Evolutionary conservation across 1,284 basidiomycete species (phyloP).

Genomic region (Ganoderma meredithae): DNA sequence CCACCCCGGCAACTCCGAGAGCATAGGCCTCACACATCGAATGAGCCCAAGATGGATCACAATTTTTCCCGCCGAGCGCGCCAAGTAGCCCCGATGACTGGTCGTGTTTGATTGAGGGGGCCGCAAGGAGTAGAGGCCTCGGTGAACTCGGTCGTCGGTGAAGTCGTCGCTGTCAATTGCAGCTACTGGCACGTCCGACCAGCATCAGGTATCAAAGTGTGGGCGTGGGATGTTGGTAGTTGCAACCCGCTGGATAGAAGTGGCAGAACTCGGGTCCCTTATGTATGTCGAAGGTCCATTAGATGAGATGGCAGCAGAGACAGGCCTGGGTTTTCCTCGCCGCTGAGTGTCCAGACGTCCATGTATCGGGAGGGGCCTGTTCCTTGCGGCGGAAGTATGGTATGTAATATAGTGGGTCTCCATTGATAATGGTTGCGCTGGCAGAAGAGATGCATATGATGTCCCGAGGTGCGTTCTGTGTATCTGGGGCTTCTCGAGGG

Average conservation of each 20-base stretch:
- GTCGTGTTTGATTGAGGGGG: not conserved
- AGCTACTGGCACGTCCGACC: not conserved
- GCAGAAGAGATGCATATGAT: too few species aligned
- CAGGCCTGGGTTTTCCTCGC: too few species aligned
- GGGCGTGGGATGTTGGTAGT: not conserved
- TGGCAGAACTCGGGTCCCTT: not conserved
- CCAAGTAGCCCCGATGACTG: not conserved
- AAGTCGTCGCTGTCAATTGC: not conserved
- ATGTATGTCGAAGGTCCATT: not conserved
- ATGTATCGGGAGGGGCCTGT: too few species aligned
- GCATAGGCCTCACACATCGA: not conserved
- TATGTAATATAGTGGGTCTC: too few species aligned
- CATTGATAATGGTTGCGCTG: too few species aligned
- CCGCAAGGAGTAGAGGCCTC: not conserved
- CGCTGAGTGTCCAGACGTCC: too few species aligned
- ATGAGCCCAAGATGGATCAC: not conserved
- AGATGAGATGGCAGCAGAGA: not conserved
- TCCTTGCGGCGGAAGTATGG: too few species aligned
- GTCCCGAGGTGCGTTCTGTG: too few species aligned
- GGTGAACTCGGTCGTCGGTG: not conserved
- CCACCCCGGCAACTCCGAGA: not conserved
- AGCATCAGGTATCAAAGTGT: not conserved
- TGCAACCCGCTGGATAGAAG: not conserved
- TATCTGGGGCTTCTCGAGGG: too few species aligned
- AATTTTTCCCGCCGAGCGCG: too few species aligned